phyloP scores from a whole-genome alignment of 2,329 filamentous ascomycete species.

The Elsinoe fawcettii region DNA sequence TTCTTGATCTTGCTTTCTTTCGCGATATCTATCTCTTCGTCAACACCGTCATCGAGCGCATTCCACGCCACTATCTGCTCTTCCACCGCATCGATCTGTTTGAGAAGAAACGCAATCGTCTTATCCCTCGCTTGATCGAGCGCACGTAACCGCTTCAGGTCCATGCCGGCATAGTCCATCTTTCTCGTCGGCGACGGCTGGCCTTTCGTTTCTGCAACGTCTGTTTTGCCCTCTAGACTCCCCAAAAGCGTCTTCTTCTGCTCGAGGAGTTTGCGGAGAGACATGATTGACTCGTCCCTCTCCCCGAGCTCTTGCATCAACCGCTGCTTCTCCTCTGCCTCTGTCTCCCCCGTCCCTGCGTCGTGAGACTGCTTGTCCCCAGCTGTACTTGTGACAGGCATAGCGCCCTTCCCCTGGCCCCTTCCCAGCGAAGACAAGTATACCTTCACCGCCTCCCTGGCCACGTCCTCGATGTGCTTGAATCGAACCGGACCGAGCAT shows the following conservation, averaged over 20 bases:
- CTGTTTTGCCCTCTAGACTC: slow-evolving; percentile 20
- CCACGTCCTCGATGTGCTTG: slow-evolving; percentile 44
- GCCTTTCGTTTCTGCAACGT: slow-evolving; percentile 17
- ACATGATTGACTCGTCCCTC: slow-evolving; percentile 42
- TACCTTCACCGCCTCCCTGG: slow-evolving; percentile 40
- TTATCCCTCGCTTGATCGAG: slow-evolving; percentile 46
- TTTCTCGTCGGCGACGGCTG: slow-evolving; percentile 23
- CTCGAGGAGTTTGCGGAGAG: slow-evolving; percentile 39
- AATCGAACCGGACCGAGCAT: slow-evolving; percentile 48
- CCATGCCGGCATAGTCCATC: slow-evolving; percentile 37
- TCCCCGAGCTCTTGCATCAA: slow-evolving; percentile 37
- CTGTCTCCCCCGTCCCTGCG: slow-evolving; percentile 32
- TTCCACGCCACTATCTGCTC: slow-evolving; percentile 22
- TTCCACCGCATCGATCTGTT: slow-evolving; percentile 46
- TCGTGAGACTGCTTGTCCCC: slow-evolving; percentile 27
- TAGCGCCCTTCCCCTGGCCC: slow-evolving; percentile 26
- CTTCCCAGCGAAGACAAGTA: slow-evolving; percentile 29
- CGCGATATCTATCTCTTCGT: neutral
- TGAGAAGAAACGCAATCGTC: slow-evolving; percentile 45
- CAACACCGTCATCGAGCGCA: neutral
- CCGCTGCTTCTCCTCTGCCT: slow-evolving; percentile 27
- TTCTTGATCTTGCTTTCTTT: neutral
- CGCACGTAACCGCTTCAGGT: slow-evolving; percentile 33
- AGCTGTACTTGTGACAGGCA: slow-evolving; percentile 21
- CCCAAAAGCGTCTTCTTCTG: slow-evolving; percentile 37